Base-by-base conservation (phyloP, 2,329 filamentous ascomycete species). In the Grosmannia penicillata region DNA sequence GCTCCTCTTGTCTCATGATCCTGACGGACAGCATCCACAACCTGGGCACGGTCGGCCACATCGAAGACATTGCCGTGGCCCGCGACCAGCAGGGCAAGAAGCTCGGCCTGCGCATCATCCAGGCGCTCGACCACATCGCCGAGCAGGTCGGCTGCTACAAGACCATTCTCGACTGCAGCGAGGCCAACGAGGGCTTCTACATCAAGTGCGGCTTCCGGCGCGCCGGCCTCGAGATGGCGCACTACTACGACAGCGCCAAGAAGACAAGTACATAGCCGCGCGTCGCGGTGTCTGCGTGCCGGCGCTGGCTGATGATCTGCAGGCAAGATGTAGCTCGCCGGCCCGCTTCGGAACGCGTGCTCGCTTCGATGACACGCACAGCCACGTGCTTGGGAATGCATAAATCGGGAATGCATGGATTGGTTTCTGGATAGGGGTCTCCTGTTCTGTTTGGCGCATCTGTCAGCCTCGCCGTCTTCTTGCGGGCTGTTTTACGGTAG, bases 31-130 rank as follows among this genome's bases (percentile, higher is more conserved):
- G 78, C 57, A 87, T 91, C 50, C 83, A 89, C 57, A 75, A 73
- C 49, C 71, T 91, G 32, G 83, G 83, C 36, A 64, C 79, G 18
- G 89, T 95, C 21, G 91, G 89, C 11, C 91, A 96, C 61, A 95
- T 96, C 59, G 91, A 96, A 60, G 91, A 98, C 56, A 95, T 98
- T 56, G 87, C 89, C 15, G 87, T 98, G 27, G 78, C 83, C 47
- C 86, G 87, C 62, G 83, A 93, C 51, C 86, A 96, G 63, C 91
- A 96, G 61, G 91, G 91, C 49, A 95, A 96, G 74, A 95, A 94
- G 64, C 69, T 96, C 31, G 91, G 91, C 5, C 65, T 95, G 53
- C 74, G 85, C 48, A 80, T 96, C 48, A 96, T 96, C 52, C 84
- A 96, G 63, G 86, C 89, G 8, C 70, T 98, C 54, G 87, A 96